Conservation (phyloP, 495 filamentous ascomycete genomes). For the Annulohypoxylon nitens region DNA sequence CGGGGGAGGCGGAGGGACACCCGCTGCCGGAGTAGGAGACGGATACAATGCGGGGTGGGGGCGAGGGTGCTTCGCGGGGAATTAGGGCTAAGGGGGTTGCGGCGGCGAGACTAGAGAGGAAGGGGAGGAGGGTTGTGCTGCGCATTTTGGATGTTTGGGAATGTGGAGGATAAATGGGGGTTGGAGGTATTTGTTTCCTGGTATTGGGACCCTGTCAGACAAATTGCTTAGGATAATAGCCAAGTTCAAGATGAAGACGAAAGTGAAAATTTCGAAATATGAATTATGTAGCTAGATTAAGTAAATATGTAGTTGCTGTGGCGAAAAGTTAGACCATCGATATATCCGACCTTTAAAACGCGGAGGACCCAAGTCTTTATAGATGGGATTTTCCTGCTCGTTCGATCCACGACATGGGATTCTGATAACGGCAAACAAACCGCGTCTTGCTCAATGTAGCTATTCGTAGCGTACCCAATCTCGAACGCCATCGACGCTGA, state of each 20-base stretch:
- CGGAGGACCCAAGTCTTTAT: slow-evolving; percentile 36
- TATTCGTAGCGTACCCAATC: slow-evolving; percentile 22
- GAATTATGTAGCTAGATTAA: slow-evolving; percentile 19
- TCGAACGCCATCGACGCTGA: slow-evolving; percentile 32
- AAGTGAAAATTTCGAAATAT: slow-evolving; percentile 7
- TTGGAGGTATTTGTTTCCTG: not conserved
- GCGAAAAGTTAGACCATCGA: slow-evolving; percentile 8
- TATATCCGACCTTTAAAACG: slow-evolving; percentile 22
- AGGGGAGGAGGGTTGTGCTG: slow-evolving; percentile 36
- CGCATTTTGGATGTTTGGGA: slow-evolving; percentile 42
- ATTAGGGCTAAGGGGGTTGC: slow-evolving; percentile 32
- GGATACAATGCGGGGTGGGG: slow-evolving; percentile 50
- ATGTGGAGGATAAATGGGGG: slow-evolving; percentile 6
- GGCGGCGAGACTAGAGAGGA: slow-evolving; percentile 48
- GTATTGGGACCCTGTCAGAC: not conserved
- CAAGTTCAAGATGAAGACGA: not conserved
- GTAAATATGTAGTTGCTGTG: slow-evolving; percentile 15
- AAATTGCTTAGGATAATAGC: not conserved
- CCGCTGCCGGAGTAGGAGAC: slow-evolving; percentile 58
- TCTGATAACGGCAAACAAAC: not conserved
- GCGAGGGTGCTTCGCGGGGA: slow-evolving; percentile 39
- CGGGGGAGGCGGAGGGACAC: slow-evolving; percentile 51
- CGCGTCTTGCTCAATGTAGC: slow-evolving; percentile 3
- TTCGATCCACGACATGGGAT: slow-evolving; percentile 31
- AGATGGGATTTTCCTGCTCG: slow-evolving; percentile 28